Evolutionary conservation across 2,329 filamentous ascomycete genomes (phyloP).

Genomic region (Cytospora paraplurivora): DNA sequence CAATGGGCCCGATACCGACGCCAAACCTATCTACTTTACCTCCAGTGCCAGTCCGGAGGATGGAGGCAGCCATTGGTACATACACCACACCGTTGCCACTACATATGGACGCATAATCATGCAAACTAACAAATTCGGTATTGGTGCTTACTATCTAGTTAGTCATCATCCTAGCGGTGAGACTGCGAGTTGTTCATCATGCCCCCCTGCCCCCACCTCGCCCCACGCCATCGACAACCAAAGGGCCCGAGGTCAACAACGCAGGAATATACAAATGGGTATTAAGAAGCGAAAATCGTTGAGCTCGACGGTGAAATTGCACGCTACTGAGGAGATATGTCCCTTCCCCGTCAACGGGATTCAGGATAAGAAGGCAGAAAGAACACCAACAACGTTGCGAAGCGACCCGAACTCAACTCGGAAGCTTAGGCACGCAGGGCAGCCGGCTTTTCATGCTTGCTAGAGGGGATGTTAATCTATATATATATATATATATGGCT

Average conservation of each 20-base stretch:
- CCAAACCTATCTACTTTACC: neutral
- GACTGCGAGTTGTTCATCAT: neutral
- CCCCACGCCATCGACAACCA: neutral
- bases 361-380: neutral
- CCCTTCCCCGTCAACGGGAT: neutral
- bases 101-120: neutral
- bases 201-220: neutral
- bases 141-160: neutral
- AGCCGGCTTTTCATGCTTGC: conserved; percentile 9
- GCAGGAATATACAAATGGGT: neutral
- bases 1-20: neutral
- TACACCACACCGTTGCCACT: neutral
- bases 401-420: neutral
- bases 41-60: neutral
- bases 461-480: neutral
- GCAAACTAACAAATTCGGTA: neutral
- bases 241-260: neutral
- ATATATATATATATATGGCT: neutral
- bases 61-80: neutral
- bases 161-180: neutral
- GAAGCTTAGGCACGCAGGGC: neutral
- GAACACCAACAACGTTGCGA: neutral
- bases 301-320: neutral
- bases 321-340: neutral
- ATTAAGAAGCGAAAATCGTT: neutral